These are phyloP conservation scores for Lecanicillium sp. DNA, from an alignment of 2,329 filamentous ascomycete genomes.

Conservation along the genomic window DNA sequence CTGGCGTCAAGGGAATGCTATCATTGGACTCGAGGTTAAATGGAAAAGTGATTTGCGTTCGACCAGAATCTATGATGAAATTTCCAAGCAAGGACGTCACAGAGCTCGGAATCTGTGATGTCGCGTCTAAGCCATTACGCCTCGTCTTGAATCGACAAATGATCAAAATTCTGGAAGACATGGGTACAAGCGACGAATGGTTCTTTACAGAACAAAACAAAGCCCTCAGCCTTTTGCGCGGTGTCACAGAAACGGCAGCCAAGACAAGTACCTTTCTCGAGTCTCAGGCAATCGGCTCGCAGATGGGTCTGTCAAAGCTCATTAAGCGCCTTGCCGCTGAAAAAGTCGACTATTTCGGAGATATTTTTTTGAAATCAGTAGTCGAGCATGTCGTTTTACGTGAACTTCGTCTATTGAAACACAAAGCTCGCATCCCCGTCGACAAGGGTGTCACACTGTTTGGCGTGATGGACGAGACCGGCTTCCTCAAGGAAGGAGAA, in stretches of 20 bases:
- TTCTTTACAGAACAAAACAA: slow-evolving; percentile 57
- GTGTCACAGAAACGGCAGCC: slow-evolving; percentile 45
- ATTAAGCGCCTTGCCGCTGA: slow-evolving; percentile 50
- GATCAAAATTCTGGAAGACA: slow-evolving; percentile 81
- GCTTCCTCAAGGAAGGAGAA: slow-evolving; percentile 55
- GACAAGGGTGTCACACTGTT: slow-evolving; percentile 65
- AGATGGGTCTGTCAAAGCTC: slow-evolving; percentile 52
- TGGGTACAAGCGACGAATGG: slow-evolving; percentile 47
- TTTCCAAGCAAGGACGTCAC: slow-evolving; percentile 48
- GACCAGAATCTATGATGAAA: slow-evolving; percentile 69
- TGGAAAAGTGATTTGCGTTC: slow-evolving; percentile 52
- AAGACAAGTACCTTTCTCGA: slow-evolving; percentile 62
- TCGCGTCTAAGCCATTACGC: slow-evolving; percentile 56
- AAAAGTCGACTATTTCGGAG: slow-evolving; percentile 56
- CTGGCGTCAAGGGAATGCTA: slow-evolving; percentile 71
- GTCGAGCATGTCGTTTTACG: slow-evolving; percentile 64
- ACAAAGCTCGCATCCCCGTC: slow-evolving; percentile 68
- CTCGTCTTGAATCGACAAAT: slow-evolving; percentile 70
- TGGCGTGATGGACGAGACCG: slow-evolving; percentile 78
- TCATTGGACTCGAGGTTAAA: slow-evolving; percentile 54
- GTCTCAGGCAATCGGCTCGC: slow-evolving; percentile 49
- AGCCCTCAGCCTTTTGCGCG: slow-evolving; percentile 52
- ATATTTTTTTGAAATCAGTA: slow-evolving; percentile 60
- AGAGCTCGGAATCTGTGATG: slow-evolving; percentile 65
- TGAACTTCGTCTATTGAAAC: slow-evolving; percentile 66